Conservation (phyloP, 495 filamentous ascomycete genomes). For the Aspergillus campestris region DNA sequence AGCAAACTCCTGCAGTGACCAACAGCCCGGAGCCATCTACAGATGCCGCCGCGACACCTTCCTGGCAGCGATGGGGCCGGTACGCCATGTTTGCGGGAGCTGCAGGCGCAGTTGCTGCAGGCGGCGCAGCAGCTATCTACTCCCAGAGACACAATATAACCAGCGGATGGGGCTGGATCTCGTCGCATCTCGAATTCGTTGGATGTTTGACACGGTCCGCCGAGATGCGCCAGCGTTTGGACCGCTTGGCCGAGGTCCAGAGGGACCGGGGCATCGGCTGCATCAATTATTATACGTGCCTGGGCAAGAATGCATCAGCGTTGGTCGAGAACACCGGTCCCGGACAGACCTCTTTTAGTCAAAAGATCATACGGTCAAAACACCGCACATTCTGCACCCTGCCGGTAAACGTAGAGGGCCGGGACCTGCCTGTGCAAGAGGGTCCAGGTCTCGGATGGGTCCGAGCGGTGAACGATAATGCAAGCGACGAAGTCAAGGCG, state of each 20-base stretch:
- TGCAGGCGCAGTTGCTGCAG: constrained; percentile 71
- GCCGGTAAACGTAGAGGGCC: constrained; percentile 47
- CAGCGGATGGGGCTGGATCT: constrained; percentile 67
- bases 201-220: constrained; percentile 72
- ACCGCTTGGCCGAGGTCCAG: constrained; percentile 45
- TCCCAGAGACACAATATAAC: constrained; percentile 69
- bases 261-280: constrained; percentile 54
- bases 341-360: constrained; percentile 26
- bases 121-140: constrained; percentile 83
- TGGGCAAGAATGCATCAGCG: constrained; percentile 54
- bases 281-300: constrained; percentile 72
- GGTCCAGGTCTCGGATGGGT: constrained; percentile 45
- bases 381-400: constrained; percentile 79
- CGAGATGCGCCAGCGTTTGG: constrained; percentile 63
- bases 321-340: constrained; percentile 24
- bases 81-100: constrained; percentile 78
- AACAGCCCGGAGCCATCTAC: constrained; percentile 25
- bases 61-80: constrained; percentile 69
- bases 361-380: constrained; percentile 35
- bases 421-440: constrained; percentile 7
- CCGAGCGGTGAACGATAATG: constrained; percentile 67
- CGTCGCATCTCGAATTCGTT: constrained; percentile 91
- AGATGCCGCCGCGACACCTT: constrained; percentile 47
- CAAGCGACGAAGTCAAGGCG: constrained; percentile 67
- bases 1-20: constrained; percentile 13